Evolutionary conservation across 306 rosid genomes (phyloP), one percentile per base, ranked within the genome.

Genomic region (Rubus parviflorus): DNA sequence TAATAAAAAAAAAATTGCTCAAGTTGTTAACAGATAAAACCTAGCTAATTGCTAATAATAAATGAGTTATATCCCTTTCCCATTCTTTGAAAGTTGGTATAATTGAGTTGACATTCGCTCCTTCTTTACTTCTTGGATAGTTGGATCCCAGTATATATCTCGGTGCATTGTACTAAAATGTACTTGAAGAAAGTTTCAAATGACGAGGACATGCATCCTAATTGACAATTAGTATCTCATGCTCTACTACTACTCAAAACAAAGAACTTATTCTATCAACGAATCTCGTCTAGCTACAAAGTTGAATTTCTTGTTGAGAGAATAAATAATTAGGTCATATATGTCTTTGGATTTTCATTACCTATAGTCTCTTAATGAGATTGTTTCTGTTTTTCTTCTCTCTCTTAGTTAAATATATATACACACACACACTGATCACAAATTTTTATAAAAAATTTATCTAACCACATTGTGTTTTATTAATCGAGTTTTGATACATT

Each of bases 31-130:
- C 7, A 40, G 45, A 41, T 41, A 4, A 22, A 57, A 16, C 48
- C 68, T 4, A 42, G 46, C 46, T 42, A 4, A 38, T 13, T 53
- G 40, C 14, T 54, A 40, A 40, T 14, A 38, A n/a, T 40, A 54
- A 43, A 42, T 16, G 17, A 25, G 16, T 73, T 56, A 57, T 20
- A 73, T 57, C 53, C 30, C 35, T 74, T 58, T 56, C 67, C 22
- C 45, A 20, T 4, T 16, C 56, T 58, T 74, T 45, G 45, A 60
- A 60, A 60, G 69, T 74, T 58, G 45, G 68, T 43, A 69, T 10
- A 43, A 56, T 56, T 30, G 13, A 74, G 69, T 74, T 43, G 69
- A 74, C 69, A 58, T 74, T 42, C 68, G 41, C 43, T 41, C 15
- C 41, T 43, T 53, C 66, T 38, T 58, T 58, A 58, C 63, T 74